Percentiles rank a stretch among this genome's conserved stretches.
Evolutionary conservation across 345 rosid genomes (phyloP).

Genomic region (Acer saccharum): DNA sequence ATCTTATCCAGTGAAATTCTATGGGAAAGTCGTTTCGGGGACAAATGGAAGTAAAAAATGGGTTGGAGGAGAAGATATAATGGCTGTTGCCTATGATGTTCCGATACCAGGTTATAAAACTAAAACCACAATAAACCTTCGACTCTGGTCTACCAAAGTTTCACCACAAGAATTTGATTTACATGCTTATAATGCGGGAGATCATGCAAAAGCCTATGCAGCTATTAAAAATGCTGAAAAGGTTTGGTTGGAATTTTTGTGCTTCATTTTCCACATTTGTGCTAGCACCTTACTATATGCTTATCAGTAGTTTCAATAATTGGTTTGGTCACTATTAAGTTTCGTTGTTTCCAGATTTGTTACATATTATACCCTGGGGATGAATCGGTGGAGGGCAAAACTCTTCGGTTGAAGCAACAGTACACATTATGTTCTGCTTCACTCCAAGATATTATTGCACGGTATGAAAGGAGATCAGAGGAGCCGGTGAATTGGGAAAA

Average conservation of each 20-base stretch:
- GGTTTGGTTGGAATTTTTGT: conserved; percentile 24
- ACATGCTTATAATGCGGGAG: conserved; percentile 39
- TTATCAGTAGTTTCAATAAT: neutral
- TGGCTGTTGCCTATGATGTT: conserved; percentile 47
- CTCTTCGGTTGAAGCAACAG: conserved; percentile 56
- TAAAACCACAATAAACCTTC: conserved; percentile 48
- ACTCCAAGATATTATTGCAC: conserved; percentile 50
- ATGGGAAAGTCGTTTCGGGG: conserved; percentile 38
- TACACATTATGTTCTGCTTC: conserved; percentile 58
- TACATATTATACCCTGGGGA: conserved; percentile 55
- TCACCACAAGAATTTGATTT: conserved; percentile 43
- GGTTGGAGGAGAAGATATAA: conserved; percentile 48
- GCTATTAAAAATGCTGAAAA: conserved; percentile 50
- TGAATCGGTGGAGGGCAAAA: conserved; percentile 50
- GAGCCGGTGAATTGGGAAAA: conserved; percentile 38
- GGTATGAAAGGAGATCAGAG: conserved; percentile 45
- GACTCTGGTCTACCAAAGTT: conserved; percentile 57
- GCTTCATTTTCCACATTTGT: too few species aligned
- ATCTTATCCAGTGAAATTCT: conserved; percentile 49
- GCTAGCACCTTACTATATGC: neutral
- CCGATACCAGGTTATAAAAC: conserved; percentile 58
- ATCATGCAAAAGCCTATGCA: conserved; percentile 53
- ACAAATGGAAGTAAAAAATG: conserved; percentile 49
- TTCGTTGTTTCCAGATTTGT: conserved; percentile 42
- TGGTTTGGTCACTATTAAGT: neutral